Percentiles rank a stretch among this genome's conserved stretches.
phyloP scores from a whole-genome alignment of 2,329 filamentous ascomycete genomes.

The Pyricularia sp. region DNA sequence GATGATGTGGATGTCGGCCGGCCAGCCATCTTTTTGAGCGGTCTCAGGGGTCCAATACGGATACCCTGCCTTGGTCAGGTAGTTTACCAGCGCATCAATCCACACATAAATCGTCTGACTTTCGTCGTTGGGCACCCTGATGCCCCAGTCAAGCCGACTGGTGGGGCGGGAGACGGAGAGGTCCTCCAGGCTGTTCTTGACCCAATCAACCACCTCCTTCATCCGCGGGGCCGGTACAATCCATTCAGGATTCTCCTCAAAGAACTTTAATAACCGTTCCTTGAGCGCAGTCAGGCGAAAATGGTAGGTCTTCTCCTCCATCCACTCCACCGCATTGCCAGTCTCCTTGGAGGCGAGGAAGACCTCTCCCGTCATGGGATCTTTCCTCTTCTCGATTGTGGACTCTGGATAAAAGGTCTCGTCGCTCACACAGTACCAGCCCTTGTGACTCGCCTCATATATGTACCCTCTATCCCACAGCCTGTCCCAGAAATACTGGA shows the following conservation, averaged over 20 bases:
- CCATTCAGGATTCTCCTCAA: slow-evolving; percentile 66
- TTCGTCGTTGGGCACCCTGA: slow-evolving; percentile 75
- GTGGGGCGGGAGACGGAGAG: slow-evolving; percentile 74
- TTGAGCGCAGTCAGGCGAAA: slow-evolving; percentile 81
- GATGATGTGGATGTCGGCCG: slow-evolving; percentile 83
- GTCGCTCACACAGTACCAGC: slow-evolving; percentile 95
- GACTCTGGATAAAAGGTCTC: slow-evolving; percentile 89
- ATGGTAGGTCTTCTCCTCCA: slow-evolving; percentile 87
- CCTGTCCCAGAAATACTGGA: slow-evolving; percentile 82
- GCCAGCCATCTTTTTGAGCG: slow-evolving; percentile 64
- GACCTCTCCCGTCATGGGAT: slow-evolving; percentile 73
- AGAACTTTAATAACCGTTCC: slow-evolving; percentile 71
- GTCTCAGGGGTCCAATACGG: slow-evolving; percentile 60
- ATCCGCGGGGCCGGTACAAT: slow-evolving; percentile 65
- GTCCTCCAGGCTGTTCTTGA: slow-evolving; percentile 70
- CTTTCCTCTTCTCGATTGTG: slow-evolving; percentile 62
- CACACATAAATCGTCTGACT: slow-evolving; percentile 95
- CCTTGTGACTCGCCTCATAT: slow-evolving; percentile 78
- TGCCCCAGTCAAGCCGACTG: slow-evolving; percentile 75
- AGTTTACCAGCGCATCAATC: slow-evolving; percentile 94
- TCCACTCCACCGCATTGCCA: slow-evolving; percentile 90
- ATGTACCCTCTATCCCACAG: slow-evolving; percentile 68
- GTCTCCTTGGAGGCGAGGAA: slow-evolving; percentile 80
- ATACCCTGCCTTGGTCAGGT: slow-evolving; percentile 80
- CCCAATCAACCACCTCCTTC: slow-evolving; percentile 69